Percentiles rank a stretch among this genome's conserved stretches.
These are phyloP conservation scores for Colletotrichum lini DNA, from an alignment of 2,329 filamentous ascomycete genomes.

Conservation along the genomic window DNA sequence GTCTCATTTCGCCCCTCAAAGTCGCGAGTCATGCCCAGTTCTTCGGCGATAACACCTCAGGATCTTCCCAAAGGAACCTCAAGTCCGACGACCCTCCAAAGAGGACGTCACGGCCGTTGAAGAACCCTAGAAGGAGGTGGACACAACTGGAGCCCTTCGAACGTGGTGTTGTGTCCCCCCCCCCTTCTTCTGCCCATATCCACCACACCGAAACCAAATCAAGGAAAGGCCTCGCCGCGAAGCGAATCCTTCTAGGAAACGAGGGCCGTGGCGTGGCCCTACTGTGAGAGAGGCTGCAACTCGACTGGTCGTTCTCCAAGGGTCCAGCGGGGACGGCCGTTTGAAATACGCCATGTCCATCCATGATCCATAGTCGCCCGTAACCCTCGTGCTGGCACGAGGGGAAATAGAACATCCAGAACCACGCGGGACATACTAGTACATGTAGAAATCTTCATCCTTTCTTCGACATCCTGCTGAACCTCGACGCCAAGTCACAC, in stretches of 20 bases:
- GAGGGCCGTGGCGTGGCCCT: constrained; percentile 8
- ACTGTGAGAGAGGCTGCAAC: constrained; percentile 16
- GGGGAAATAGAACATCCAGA: constrained; percentile 23
- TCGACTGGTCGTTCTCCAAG: not conserved
- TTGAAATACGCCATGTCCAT: constrained; percentile 13
- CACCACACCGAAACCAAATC: constrained; percentile 6
- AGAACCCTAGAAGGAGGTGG: not conserved
- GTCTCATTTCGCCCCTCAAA: constrained; percentile 11
- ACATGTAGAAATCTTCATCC: constrained; percentile 23
- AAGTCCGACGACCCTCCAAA: constrained; percentile 2
- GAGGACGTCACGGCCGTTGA: constrained; percentile 15
- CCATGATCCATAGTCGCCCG: constrained; percentile 17
- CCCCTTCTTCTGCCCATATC: constrained; percentile 10
- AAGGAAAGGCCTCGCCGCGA: constrained; percentile 21
- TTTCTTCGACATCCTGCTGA: constrained; percentile 8
- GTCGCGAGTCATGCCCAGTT: constrained; percentile 23
- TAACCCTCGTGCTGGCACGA: constrained; percentile 15
- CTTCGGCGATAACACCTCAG: constrained; percentile 30
- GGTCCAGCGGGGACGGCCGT: constrained; percentile 22
- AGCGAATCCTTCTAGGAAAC: constrained; percentile 9
- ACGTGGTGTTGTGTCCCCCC: not conserved
- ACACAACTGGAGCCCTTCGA: not conserved
- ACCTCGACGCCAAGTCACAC: constrained; percentile 7
- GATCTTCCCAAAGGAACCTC: constrained; percentile 1
- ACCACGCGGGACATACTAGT: not conserved